These are phyloP conservation scores for Alternaria alternata DNA, from an alignment of 2,329 filamentous ascomycete genomes.

Conservation along the genomic window DNA sequence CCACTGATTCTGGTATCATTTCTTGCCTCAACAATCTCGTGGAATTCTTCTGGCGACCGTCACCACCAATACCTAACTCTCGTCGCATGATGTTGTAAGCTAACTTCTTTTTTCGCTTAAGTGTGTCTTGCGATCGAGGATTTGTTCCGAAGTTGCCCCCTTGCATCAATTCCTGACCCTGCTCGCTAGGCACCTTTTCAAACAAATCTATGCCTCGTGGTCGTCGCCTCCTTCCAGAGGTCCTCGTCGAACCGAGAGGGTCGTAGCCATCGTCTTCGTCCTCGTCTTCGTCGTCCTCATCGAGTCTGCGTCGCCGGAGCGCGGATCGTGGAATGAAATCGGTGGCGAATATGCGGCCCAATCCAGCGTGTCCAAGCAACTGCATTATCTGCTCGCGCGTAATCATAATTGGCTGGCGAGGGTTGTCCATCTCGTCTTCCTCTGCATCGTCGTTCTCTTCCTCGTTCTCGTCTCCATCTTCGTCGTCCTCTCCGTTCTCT, in stretches of 20 bases:
- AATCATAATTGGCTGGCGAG: constrained; percentile 49
- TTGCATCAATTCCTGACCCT: constrained; percentile 80
- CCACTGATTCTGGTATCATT: constrained; percentile 77
- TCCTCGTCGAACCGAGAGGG: constrained; percentile 44
- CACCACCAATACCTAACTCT: constrained; percentile 75
- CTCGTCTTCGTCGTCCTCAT: constrained; percentile 49
- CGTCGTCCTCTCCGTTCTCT: constrained; percentile 11
- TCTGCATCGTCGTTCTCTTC: constrained; percentile 43
- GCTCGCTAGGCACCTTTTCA: constrained; percentile 83
- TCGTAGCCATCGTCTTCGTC: constrained; percentile 52
- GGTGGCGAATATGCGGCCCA: constrained; percentile 60
- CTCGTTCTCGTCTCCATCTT: constrained; percentile 42
- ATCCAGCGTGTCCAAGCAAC: constrained; percentile 61
- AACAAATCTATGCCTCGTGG: constrained; percentile 64
- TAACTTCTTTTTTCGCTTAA: constrained; percentile 67
- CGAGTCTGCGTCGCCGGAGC: constrained; percentile 26
- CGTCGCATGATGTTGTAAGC: constrained; percentile 78
- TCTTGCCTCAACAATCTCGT: constrained; percentile 75
- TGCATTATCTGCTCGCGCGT: constrained; percentile 62
- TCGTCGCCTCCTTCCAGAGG: constrained; percentile 49
- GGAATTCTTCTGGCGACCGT: constrained; percentile 65
- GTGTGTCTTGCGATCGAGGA: constrained; percentile 60
- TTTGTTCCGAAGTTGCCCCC: constrained; percentile 81
- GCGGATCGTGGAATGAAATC: constrained; percentile 35
- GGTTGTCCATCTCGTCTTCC: constrained; percentile 20